A percentile compares a stretch with the other conserved stretches of the same genome.
Evolutionary conservation across 345 rosid genomes (phyloP).

Genomic region (Pelargonium nanum): DNA sequence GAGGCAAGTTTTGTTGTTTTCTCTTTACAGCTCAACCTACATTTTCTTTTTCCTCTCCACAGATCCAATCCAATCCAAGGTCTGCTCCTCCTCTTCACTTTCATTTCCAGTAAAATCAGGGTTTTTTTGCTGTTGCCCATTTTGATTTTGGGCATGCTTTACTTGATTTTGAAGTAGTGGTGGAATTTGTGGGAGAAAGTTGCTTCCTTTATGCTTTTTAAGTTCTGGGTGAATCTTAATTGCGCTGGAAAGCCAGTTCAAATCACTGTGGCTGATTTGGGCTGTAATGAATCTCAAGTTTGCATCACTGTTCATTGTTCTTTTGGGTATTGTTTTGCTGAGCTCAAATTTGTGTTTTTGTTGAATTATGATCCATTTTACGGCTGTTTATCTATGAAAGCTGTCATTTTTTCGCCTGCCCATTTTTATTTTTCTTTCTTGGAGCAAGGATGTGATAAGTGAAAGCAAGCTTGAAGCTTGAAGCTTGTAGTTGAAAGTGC

Average conservation of each 20-base stretch:
- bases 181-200: background rate
- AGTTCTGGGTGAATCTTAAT: background rate
- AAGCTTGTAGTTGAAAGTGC: background rate
- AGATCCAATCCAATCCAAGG: background rate
- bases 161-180: background rate
- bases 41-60: too few species aligned
- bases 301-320: too few species aligned
- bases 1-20: background rate
- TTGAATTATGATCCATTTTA: background rate
- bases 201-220: background rate
- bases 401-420: background rate
- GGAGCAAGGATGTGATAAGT: background rate
- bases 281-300: too few species aligned
- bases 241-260: background rate
- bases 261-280: background rate
- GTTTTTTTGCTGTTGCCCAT: too few species aligned
- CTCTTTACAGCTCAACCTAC: background rate
- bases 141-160: too few species aligned
- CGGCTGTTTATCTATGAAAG: background rate
- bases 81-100: background rate
- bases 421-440: background rate
- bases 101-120: background rate
- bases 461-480: background rate
- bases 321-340: too few species aligned
- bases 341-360: background rate